These are phyloP conservation scores for Aeminium ludgeri DNA, from an alignment of 495 filamentous ascomycete genomes.

Conservation along the genomic window DNA sequence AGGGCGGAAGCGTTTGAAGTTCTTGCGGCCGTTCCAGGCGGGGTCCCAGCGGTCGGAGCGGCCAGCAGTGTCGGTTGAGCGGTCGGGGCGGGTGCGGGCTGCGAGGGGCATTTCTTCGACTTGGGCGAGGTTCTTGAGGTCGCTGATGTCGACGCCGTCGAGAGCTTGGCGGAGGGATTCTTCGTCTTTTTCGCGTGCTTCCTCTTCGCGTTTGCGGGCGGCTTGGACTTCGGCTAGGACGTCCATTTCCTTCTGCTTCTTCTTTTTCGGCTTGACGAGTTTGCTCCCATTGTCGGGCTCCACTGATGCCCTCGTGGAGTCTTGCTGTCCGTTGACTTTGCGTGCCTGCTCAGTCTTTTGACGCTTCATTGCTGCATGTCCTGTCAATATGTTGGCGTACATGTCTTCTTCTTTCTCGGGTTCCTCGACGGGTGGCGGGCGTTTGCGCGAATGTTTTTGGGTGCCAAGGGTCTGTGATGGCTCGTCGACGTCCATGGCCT, in stretches of 20 bases:
- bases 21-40: slow-evolving; percentile 86
- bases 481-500: slow-evolving; percentile 16
- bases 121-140: slow-evolving; percentile 59
- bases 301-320: slow-evolving; percentile 6
- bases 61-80: slow-evolving; percentile 22
- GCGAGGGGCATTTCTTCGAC: slow-evolving; percentile 62
- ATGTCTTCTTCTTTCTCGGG: slow-evolving; percentile 3
- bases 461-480: background rate
- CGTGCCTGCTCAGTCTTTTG: slow-evolving; percentile 34
- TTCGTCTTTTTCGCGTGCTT: slow-evolving; percentile 40
- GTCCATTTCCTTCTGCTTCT: slow-evolving; percentile 36
- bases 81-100: slow-evolving; percentile 13
- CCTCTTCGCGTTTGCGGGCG: slow-evolving; percentile 45
- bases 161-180: slow-evolving; percentile 32
- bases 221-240: slow-evolving; percentile 51
- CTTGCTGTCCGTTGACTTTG: slow-evolving; percentile 8
- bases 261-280: slow-evolving; percentile 7
- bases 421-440: background rate
- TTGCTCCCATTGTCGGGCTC: background rate
- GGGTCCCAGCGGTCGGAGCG: slow-evolving; percentile 62
- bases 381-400: slow-evolving; percentile 33
- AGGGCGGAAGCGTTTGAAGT: slow-evolving; percentile 82
- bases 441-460: slow-evolving; percentile 10
- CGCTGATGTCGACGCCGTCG: slow-evolving; percentile 46
- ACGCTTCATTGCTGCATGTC: slow-evolving; percentile 55